Conservation (phyloP, 768 basidiomycete species). For the Lentinus tigrinus region DNA sequence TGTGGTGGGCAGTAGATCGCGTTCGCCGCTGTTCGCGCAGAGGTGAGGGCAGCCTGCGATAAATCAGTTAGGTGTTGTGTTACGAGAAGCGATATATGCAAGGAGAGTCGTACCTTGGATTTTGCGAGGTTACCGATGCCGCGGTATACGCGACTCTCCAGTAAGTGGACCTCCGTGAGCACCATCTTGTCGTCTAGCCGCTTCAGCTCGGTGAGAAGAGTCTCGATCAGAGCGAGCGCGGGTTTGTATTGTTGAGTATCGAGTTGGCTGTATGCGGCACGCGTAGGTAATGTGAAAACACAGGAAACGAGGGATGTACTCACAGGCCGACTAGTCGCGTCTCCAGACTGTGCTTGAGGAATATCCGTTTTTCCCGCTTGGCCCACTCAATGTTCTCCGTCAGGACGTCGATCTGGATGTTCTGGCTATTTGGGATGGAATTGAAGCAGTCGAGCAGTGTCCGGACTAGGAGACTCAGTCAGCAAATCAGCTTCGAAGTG, state of each 20-base stretch:
- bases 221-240: slow-evolving; percentile 80
- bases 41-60: slow-evolving; percentile 79
- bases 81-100: background rate
- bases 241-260: slow-evolving; percentile 75
- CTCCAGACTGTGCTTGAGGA: slow-evolving; percentile 92
- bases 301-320: slow-evolving; percentile 16
- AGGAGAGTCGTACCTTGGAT: slow-evolving; percentile 79
- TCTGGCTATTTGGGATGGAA: slow-evolving; percentile 69
- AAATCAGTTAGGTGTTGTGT: background rate
- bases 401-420: slow-evolving; percentile 81
- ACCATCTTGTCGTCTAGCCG: slow-evolving; percentile 97
- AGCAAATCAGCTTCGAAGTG: background rate
- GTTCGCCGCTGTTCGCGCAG: slow-evolving; percentile 90
- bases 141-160: slow-evolving; percentile 90
- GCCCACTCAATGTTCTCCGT: slow-evolving; percentile 94
- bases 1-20: slow-evolving; percentile 89
- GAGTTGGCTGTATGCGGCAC: slow-evolving; percentile 52
- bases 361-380: slow-evolving; percentile 87
- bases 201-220: slow-evolving; percentile 88
- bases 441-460: slow-evolving; percentile 91
- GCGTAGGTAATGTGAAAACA: background rate
- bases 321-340: slow-evolving; percentile 80
- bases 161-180: slow-evolving; percentile 91
- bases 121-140: slow-evolving; percentile 88
- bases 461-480: slow-evolving; percentile 57